Evolutionary conservation across 2,329 filamentous ascomycete species (phyloP), one percentile per base, ranked within the genome.

Genomic region (Aspergillus sp.): DNA sequence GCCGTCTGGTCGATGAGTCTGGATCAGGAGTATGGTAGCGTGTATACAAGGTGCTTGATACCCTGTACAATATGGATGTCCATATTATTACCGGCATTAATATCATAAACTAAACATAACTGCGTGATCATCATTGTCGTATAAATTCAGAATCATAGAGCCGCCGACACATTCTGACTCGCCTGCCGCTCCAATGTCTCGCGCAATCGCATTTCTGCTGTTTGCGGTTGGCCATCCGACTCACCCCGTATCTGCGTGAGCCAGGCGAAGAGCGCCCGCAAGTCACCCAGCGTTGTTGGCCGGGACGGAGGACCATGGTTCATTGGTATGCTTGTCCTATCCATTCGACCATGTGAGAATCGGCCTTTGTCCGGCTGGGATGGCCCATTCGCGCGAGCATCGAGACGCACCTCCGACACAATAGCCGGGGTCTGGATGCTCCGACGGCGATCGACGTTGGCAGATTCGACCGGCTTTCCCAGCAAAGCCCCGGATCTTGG

Each of bases 371-470:
- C 4, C 13, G 8, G 19, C 6, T 22, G 19, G 19, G 6, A 22
- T 22, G 19, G 5, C 19, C 5, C 45, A 22, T 53, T 46, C 10
- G 55, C 55, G 32, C 51, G 52, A 1, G 55, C 60, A 33, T 62
- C 57, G 5, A 63, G 40, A 34, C 54, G 50, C 7, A 59, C 47
- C 41, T 64, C 60, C 0, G 58, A 61, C 14, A 63, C 53, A 1
- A 64, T 41, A 13, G 61, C 57, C 2, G 55, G 51, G 2, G 59
- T 62, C 4, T 48, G 36, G 16, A 61, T 57, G 12, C 42, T 41
- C 6, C 42, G 35, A n/a, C 35, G 20, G 6, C 31, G 35, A 27
- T 43, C 32, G 2, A 45, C 30, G 30, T 29, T 29, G 8, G 30
- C 28, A 12, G 35, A 24, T 17, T 43, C 36, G 5, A 32, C 15